Evolutionary conservation across 2,329 filamentous ascomycete genomes (phyloP), one percentile per base, ranked within the genome.

Genomic region (Verticillium tricorpus): DNA sequence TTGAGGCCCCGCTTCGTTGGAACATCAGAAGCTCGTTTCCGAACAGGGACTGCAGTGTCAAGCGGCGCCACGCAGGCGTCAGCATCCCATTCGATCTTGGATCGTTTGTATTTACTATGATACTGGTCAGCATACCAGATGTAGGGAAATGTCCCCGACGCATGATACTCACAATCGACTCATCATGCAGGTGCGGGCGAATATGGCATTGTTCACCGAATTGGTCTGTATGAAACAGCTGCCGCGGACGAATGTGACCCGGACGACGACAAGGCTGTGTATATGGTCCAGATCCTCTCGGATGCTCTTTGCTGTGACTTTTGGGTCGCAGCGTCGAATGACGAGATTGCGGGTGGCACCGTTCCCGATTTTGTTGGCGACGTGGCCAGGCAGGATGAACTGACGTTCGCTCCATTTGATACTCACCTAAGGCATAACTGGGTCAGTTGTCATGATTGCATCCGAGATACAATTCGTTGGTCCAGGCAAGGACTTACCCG

Each of bases 231-330:
- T 86, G 72, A 85, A 85, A 62, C 84, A 89, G 72, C 87, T 84
- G 4, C 80, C 80, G 19, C 80, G 77, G 2, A 76, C 73, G 72
- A 90, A 89, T 8, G 76, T 74, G 55, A 95, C 76, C 54, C 83
- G 83, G 68, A 95, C 80, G 12, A 96, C 83, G 25, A 89, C 78
- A 1, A 96, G 80, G 64, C 91, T 91, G 77, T 94, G 88, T 63
- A 96, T 94, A 71, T 96, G 92, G 28, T 93, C 89, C 40, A 95
- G 80, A 68, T 96, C 90, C 5, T 88, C 82, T 12, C 89, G 86
- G 65, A 96, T 86, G 17, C 76, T 75, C 8, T 84, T 76, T 66
- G 88, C 88, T 0, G 87, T 92, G 66, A 90, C 77, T 60, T 77
- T 82, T 60, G 77, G 77, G 67, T 79, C 79, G 66, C 84, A 85